Percentiles rank a stretch among this genome's conserved stretches.
Conservation (phyloP, 331 rosid species). For the Stylosanthes scabra region DNA sequence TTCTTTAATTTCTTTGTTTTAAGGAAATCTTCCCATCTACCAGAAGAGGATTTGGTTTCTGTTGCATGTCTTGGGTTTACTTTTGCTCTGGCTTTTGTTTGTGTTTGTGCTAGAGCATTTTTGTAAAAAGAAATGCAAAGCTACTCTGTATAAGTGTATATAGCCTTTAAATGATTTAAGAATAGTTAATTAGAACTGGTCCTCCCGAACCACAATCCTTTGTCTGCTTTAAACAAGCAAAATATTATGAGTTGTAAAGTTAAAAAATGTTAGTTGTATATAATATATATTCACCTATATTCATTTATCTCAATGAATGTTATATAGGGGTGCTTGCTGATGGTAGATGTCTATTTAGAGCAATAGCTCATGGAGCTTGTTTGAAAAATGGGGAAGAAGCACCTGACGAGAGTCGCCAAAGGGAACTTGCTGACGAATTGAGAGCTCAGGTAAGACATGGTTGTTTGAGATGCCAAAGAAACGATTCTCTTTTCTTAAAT, state of each 20-base stretch:
- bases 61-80: conserved; percentile 6
- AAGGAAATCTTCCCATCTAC: too few species aligned
- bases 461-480: background rate
- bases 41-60: conserved; percentile 1
- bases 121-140: conserved; percentile 4
- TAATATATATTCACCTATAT: conserved; percentile 1
- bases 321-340: conserved; percentile 85
- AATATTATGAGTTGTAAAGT: background rate
- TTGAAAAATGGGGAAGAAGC: conserved; percentile 84
- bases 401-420: conserved; percentile 80
- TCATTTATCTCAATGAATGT: conserved; percentile 1
- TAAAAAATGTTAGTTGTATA: background rate
- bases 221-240: background rate
- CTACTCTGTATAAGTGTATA: background rate
- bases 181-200: background rate
- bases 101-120: background rate
- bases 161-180: background rate
- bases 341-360: conserved; percentile 90
- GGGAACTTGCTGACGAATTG: conserved; percentile 88
- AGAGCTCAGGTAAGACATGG: conserved; percentile 71
- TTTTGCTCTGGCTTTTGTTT: background rate
- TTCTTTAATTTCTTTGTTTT: background rate
- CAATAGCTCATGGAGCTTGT: conserved; percentile 90
- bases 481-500: too few species aligned
- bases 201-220: background rate